These are phyloP conservation scores for Hemisphaericaspora subhashii DNA, from an alignment of 1,139 yeast genomes.

Conservation along the genomic window DNA sequence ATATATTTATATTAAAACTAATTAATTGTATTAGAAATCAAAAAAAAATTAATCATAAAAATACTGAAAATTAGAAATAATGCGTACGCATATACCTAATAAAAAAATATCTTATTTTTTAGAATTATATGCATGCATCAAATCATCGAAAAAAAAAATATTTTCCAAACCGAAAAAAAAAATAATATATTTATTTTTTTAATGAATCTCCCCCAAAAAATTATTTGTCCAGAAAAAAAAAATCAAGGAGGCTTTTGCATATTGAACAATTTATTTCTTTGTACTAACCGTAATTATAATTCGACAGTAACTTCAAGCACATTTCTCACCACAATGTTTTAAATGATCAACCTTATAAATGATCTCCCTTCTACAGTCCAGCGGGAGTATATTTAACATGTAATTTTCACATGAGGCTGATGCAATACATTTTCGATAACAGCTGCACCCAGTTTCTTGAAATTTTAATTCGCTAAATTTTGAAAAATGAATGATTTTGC, in stretches of 20 bases:
- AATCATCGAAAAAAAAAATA: not conserved
- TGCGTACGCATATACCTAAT: not conserved
- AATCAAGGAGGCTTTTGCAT: not conserved
- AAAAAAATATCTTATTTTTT: not conserved
- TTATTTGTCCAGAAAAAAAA: not conserved
- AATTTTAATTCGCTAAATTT: too few relatives aligned
- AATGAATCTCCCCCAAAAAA: not conserved
- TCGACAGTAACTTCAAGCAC: not conserved
- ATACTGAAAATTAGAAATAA: not conserved
- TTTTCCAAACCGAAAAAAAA: not conserved
- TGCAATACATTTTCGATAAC: too few relatives aligned
- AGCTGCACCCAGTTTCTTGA: too few relatives aligned
- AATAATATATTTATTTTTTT: not conserved
- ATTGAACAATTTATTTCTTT: constrained; percentile 1
- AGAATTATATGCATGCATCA: not conserved
- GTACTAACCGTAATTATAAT: constrained; percentile 3
- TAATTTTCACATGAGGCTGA: too few relatives aligned
- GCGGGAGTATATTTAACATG: too few relatives aligned
- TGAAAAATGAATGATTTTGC: too few relatives aligned
- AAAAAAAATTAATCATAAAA: not conserved
- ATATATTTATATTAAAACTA: not conserved
- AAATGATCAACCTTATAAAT: too few relatives aligned
- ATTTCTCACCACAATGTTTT: not conserved
- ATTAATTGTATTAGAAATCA: not conserved
- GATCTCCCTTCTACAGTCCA: too few relatives aligned